These are phyloP conservation scores for Reutealis trisperma DNA, from an alignment of 345 rosid species.

Conservation along the genomic window DNA sequence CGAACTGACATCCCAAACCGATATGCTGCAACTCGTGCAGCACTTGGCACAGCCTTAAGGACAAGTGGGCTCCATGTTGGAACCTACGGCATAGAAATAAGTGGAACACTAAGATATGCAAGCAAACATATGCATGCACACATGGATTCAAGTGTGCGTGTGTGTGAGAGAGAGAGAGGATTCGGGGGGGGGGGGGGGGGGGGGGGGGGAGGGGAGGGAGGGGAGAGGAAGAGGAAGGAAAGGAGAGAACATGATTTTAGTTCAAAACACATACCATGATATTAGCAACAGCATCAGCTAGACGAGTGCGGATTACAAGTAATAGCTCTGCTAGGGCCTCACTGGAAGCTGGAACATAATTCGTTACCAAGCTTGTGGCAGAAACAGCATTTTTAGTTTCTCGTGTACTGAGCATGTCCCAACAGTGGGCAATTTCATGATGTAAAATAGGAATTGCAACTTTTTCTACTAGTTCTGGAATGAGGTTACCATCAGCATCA, in stretches of 20 bases:
- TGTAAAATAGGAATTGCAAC: conserved; percentile 82
- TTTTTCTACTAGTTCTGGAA: conserved; percentile 86
- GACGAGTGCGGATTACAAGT: conserved; percentile 65
- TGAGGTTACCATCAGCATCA: conserved; percentile 84
- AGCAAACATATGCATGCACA: not conserved
- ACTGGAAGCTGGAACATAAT: conserved; percentile 76
- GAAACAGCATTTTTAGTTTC: conserved; percentile 84
- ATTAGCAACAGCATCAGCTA: conserved; percentile 65
- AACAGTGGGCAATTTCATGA: conserved; percentile 78
- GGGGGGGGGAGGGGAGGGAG: too few species aligned
- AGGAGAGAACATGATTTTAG: not conserved
- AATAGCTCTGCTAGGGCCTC: conserved; percentile 66
- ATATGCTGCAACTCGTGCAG: conserved; percentile 80
- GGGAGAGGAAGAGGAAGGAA: not conserved
- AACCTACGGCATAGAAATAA: conserved; percentile 44
- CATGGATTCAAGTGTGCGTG: not conserved
- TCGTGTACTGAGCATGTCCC: conserved; percentile 83
- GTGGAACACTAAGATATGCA: not conserved
- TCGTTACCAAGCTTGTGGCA: conserved; percentile 74
- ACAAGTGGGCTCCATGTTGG: conserved; percentile 87
- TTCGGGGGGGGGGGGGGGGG: too few species aligned
- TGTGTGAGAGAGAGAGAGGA: not conserved
- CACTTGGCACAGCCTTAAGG: conserved; percentile 82
- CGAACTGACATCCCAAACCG: conserved; percentile 86
- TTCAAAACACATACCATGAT: conserved; percentile 44